phyloP scores from a whole-genome alignment of 2,329 filamentous ascomycete species.

The Penicillium sp. region DNA sequence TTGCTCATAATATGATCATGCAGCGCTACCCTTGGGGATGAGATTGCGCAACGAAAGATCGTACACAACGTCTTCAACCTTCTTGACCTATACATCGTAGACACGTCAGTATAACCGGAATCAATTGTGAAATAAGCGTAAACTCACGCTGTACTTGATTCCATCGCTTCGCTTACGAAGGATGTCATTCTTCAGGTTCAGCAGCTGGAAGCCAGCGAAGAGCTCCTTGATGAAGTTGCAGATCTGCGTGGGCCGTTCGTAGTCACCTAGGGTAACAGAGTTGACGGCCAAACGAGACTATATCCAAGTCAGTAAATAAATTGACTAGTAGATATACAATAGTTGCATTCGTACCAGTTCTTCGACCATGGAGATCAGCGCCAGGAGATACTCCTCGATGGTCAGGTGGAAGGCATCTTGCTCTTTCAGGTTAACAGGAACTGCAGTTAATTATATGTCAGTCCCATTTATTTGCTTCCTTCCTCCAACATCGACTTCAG shows the following conservation, averaged over 20 bases:
- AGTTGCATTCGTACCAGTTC: conserved; percentile 62
- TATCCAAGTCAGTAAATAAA: background rate
- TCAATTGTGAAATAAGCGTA: background rate
- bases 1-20: conserved; percentile 3
- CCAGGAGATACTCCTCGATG: conserved; percentile 94
- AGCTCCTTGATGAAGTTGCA: conserved; percentile 92
- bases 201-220: conserved; percentile 91
- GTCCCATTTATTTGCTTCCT: background rate
- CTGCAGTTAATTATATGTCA: conserved; percentile 46
- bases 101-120: conserved; percentile 1
- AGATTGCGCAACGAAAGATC: conserved; percentile 86
- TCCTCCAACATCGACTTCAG: too few relatives aligned
- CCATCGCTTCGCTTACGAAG: conserved; percentile 84
- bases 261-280: conserved; percentile 88
- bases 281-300: conserved; percentile 86
- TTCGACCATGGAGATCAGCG: conserved; percentile 82
- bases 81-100: conserved; percentile 66
- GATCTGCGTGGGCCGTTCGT: conserved; percentile 80
- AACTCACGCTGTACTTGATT: conserved; percentile 78
- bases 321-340: background rate
- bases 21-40: conserved; percentile 54
- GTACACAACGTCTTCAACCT: conserved; percentile 97
- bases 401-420: conserved; percentile 90
- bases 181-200: conserved; percentile 96
- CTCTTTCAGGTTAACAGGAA: conserved; percentile 89